These are phyloP conservation scores for Sporothrix globosa DNA, from an alignment of 2,329 filamentous ascomycete genomes.

Conservation along the genomic window DNA sequence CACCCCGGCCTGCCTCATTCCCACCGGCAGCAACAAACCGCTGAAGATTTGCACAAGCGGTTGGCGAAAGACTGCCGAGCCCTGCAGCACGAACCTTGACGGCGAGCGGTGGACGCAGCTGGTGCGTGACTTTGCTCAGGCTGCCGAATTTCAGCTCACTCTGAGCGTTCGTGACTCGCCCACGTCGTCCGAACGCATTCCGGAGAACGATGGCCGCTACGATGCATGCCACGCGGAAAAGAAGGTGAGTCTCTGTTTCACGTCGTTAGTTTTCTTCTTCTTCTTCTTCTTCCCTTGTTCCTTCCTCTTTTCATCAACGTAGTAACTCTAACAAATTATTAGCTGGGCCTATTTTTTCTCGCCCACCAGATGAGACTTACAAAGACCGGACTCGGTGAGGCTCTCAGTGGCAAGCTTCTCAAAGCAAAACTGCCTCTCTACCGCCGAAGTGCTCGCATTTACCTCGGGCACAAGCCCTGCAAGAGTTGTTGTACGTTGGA, in stretches of 20 bases:
- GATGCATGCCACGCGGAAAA: slow-evolving; percentile 35
- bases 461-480: slow-evolving; percentile 35
- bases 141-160: background rate
- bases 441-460: slow-evolving; percentile 24
- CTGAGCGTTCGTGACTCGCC: slow-evolving; percentile 30
- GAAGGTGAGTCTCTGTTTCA: slow-evolving; percentile 27
- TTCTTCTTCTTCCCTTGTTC: background rate
- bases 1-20: slow-evolving; percentile 33
- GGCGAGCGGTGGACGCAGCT: slow-evolving; percentile 31
- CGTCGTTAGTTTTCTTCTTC: no score
- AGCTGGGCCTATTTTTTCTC: slow-evolving; percentile 34
- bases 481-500: slow-evolving; percentile 33
- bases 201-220: slow-evolving; percentile 30
- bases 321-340: background rate
- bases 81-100: background rate
- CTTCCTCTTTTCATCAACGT: no score
- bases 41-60: slow-evolving; percentile 31
- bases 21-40: background rate
- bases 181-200: slow-evolving; percentile 11
- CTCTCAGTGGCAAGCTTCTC: slow-evolving; percentile 27
- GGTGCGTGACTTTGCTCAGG: slow-evolving; percentile 10
- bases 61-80: slow-evolving; percentile 22
- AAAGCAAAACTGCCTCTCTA: background rate
- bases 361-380: slow-evolving; percentile 23
- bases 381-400: slow-evolving; percentile 10